These are phyloP conservation scores for Amanita rimosa DNA, from an alignment of 768 basidiomycete genomes.

Conservation along the genomic window DNA sequence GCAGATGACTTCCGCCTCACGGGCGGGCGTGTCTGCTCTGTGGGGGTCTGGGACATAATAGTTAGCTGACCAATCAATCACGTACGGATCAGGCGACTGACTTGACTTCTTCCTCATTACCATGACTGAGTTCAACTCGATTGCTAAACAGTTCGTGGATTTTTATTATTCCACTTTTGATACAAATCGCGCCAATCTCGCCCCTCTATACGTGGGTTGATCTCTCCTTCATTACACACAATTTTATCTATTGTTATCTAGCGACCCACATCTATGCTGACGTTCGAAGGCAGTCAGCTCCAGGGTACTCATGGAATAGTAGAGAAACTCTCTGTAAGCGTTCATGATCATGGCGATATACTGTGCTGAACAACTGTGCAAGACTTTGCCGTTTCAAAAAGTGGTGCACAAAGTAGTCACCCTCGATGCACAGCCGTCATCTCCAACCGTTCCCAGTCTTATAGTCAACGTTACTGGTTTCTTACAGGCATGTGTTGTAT, in stretches of 20 bases:
- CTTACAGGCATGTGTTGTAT: conserved; percentile 42
- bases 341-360: conserved; percentile 4
- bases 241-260: conserved; percentile 24
- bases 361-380: background rate
- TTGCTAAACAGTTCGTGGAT: conserved; percentile 71
- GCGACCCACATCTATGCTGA: conserved; percentile 78
- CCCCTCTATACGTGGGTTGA: conserved; percentile 65
- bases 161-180: conserved; percentile 85
- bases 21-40: conserved; percentile 33
- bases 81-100: too few species aligned
- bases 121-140: conserved; percentile 63
- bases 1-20: conserved; percentile 84
- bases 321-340: conserved; percentile 60
- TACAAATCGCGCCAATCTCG: conserved; percentile 40
- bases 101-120: conserved; percentile 10
- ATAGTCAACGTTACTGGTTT: conserved; percentile 86
- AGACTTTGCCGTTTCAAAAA: conserved; percentile 72
- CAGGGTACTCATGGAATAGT: conserved; percentile 44
- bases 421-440: conserved; percentile 82
- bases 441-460: conserved; percentile 37
- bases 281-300: conserved; percentile 58
- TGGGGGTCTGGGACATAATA: conserved; percentile 27
- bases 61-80: background rate
- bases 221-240: conserved; percentile 9
- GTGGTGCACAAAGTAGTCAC: conserved; percentile 78